phyloP scores from a whole-genome alignment of 2,329 filamentous ascomycete species.

The Tolypocladium paradoxum region DNA sequence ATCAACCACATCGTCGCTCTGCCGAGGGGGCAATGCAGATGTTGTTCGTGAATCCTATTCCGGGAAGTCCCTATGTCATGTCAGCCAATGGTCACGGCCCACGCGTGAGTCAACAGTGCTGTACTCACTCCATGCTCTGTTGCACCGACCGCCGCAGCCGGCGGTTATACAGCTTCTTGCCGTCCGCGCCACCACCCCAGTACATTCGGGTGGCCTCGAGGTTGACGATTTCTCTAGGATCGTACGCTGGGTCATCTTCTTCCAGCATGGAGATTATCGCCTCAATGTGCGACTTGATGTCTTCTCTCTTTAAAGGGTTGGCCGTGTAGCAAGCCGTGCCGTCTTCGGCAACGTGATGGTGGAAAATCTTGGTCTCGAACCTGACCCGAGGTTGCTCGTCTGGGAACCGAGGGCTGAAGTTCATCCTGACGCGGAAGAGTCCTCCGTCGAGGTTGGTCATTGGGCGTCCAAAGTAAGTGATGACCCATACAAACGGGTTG shows the following conservation, averaged over 20 bases:
- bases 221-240: slow-evolving; percentile 79
- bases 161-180: slow-evolving; percentile 77
- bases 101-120: not conserved
- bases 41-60: slow-evolving; percentile 11
- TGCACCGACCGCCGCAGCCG: slow-evolving; percentile 69
- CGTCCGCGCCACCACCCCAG: slow-evolving; percentile 64
- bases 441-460: slow-evolving; percentile 93
- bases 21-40: not conserved
- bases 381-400: slow-evolving; percentile 77
- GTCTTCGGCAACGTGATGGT: slow-evolving; percentile 72
- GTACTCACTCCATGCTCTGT: slow-evolving; percentile 48
- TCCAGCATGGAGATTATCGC: slow-evolving; percentile 75
- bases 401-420: slow-evolving; percentile 76
- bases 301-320: slow-evolving; percentile 50
- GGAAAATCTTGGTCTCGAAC: slow-evolving; percentile 74
- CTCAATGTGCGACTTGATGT: slow-evolving; percentile 73
- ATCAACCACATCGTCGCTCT: not conserved
- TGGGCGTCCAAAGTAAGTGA: slow-evolving; percentile 83
- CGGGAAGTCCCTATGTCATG: slow-evolving; percentile 18
- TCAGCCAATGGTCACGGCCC: not conserved
- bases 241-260: slow-evolving; percentile 78
- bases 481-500: slow-evolving; percentile 81
- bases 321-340: slow-evolving; percentile 78
- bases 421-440: slow-evolving; percentile 70
- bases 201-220: slow-evolving; percentile 76